Percentiles rank a stretch among this genome's conserved stretches.
Conservation (phyloP, 345 rosid genomes). For the Salix brachista region DNA sequence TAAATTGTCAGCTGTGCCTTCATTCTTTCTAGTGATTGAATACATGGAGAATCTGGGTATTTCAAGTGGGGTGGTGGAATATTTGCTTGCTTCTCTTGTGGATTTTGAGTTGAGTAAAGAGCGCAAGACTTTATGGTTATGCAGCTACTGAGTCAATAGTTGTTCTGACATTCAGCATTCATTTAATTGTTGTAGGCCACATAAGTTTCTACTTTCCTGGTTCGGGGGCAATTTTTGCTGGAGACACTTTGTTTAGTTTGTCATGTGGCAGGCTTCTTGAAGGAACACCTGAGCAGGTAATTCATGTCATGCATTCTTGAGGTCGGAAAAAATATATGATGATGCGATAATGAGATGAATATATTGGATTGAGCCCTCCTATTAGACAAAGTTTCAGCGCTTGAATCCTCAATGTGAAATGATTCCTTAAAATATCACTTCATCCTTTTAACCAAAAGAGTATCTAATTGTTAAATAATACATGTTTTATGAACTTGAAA, state of each 20-base stretch:
- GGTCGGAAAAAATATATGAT: not conserved
- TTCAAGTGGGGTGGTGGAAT: not conserved
- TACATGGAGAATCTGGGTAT: not conserved
- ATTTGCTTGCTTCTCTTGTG: not conserved
- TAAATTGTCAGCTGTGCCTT: not conserved
- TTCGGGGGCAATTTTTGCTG: conserved; percentile 80
- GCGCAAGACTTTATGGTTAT: not conserved
- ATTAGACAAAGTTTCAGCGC: not conserved
- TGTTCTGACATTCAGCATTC: not conserved
- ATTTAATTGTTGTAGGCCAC: conserved; percentile 56
- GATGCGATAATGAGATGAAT: not conserved
- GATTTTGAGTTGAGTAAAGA: not conserved
- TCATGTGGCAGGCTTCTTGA: conserved; percentile 95
- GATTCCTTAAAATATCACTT: not conserved
- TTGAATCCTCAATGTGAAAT: not conserved
- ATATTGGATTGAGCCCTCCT: not conserved
- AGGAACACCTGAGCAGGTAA: conserved; percentile 88
- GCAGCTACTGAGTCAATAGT: not conserved
- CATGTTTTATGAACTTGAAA: not conserved
- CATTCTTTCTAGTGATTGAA: not conserved
- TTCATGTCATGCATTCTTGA: not conserved
- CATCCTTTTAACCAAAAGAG: not conserved
- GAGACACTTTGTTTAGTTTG: conserved; percentile 91
- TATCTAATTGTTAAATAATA: not conserved
- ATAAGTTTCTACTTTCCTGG: conserved; percentile 92